A percentile compares a stretch with the other conserved stretches of the same genome.
phyloP scores from a whole-genome alignment of 192 early-diverging fungal genomes.

The Coemansia sp. region DNA sequence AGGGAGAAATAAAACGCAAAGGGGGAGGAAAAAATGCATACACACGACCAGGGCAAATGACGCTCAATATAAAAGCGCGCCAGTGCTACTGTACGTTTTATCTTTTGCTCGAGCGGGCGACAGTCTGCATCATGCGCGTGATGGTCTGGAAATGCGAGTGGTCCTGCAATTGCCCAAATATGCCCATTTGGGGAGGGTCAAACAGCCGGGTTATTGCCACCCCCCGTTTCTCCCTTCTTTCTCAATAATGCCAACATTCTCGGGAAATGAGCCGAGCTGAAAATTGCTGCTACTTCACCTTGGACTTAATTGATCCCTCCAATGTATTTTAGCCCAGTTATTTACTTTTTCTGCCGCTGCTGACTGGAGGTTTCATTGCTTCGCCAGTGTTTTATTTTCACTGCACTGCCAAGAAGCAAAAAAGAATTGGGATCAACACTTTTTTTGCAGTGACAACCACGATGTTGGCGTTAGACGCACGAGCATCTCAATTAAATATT shows the following conservation, averaged over 20 bases:
- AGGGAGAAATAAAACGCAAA: not conserved
- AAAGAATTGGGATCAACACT: not conserved
- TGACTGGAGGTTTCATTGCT: not conserved
- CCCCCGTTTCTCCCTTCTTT: not conserved
- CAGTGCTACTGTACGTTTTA: not conserved
- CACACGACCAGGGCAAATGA: not conserved
- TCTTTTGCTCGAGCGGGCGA: not conserved
- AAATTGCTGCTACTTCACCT: not conserved
- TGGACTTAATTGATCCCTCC: not conserved
- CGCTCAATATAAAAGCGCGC: slow-evolving; percentile 2
- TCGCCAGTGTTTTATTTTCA: not conserved
- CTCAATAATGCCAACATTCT: not conserved
- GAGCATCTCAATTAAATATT: not conserved
- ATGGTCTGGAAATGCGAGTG: slow-evolving; percentile 5
- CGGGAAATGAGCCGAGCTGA: not conserved
- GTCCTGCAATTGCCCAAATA: slow-evolving; percentile 3
- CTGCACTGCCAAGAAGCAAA: not conserved
- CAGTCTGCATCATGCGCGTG: not conserved
- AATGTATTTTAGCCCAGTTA: not conserved
- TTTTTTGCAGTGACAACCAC: not conserved
- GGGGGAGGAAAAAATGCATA: not conserved
- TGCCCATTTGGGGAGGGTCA: not conserved
- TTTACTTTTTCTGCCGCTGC: not conserved
- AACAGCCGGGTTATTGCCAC: not conserved
- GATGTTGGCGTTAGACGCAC: not conserved